Conservation (phyloP, 495 filamentous ascomycete genomes). For the Paragyromitra xinjiangensis region DNA sequence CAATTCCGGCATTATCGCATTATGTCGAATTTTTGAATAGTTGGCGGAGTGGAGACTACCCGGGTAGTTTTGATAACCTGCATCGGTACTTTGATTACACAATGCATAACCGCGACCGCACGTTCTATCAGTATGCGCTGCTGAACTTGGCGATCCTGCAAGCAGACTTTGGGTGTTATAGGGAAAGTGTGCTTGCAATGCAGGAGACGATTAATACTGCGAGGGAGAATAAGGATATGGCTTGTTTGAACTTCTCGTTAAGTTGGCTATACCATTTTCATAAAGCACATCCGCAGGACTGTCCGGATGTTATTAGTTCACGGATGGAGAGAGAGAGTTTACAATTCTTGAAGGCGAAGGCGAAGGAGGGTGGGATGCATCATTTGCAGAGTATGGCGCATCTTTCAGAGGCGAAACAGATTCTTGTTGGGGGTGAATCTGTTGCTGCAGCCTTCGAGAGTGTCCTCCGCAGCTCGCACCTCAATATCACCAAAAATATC, state of each 20-base stretch:
- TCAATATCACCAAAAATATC: constrained; percentile 80
- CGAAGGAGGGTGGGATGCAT: constrained; percentile 89
- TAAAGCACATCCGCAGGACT: constrained; percentile 73
- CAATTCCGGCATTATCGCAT: constrained; percentile 75
- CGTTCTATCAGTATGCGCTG: constrained; percentile 96
- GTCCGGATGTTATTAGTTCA: constrained; percentile 56
- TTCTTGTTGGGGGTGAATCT: constrained; percentile 78
- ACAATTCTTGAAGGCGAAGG: constrained; percentile 83
- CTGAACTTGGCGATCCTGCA: constrained; percentile 92
- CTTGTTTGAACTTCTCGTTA: constrained; percentile 91
- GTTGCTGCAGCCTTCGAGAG: constrained; percentile 78
- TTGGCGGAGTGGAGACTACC: constrained; percentile 90
- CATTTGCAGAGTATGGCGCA: constrained; percentile 83
- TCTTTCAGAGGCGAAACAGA: constrained; percentile 84
- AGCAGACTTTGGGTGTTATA: constrained; percentile 91
- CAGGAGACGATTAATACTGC: constrained; percentile 91
- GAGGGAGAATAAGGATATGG: constrained; percentile 88
- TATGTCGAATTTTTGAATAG: constrained; percentile 89
- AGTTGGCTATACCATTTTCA: constrained; percentile 98
- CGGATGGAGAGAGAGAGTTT: constrained; percentile 81
- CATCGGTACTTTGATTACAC: constrained; percentile 98
- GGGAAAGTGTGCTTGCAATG: constrained; percentile 91
- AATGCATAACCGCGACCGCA: constrained; percentile 83
- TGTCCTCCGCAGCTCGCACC: constrained; percentile 79
- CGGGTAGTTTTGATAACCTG: constrained; percentile 85